Conservation (phyloP, 352 stramenopile genomes). For the Globisporangium cystogenes region DNA sequence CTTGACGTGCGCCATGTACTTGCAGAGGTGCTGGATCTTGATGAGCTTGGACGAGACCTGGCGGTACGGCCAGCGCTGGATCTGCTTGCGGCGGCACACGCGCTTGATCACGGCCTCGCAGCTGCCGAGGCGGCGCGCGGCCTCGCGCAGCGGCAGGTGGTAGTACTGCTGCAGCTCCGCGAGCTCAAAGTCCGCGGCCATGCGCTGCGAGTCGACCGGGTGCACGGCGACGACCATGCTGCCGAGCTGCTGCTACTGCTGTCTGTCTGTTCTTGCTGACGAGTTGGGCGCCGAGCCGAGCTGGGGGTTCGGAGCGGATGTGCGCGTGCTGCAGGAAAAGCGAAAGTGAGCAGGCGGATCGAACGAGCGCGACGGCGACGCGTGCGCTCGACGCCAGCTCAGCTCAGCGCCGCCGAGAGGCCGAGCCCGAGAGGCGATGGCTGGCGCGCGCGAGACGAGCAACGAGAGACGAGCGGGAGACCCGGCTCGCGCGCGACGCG, state of each 20-base stretch:
- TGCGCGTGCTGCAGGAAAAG: conserved; percentile 12
- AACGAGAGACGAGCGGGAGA: not conserved
- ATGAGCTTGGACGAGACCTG: conserved; percentile 82
- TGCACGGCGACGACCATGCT: conserved; percentile 9
- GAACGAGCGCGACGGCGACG: not conserved
- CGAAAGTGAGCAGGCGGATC: conserved; percentile 9
- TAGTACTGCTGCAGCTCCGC: conserved; percentile 83
- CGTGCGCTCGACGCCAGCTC: too few species aligned
- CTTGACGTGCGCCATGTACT: conserved; percentile 77
- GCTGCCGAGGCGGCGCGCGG: conserved; percentile 59
- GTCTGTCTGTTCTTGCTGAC: not conserved
- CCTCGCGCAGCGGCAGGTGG: conserved; percentile 75
- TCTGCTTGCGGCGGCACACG: conserved; percentile 72
- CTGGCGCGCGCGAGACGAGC: not conserved
- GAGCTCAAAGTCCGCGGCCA: conserved; percentile 72
- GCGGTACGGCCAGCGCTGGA: conserved; percentile 81
- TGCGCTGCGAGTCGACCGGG: conserved; percentile 18
- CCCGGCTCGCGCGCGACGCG: not conserved
- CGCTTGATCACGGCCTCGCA: conserved; percentile 83
- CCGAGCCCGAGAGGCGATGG: not conserved
- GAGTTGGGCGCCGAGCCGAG: not conserved
- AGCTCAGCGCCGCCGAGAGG: too few species aligned
- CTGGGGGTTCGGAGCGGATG: not conserved
- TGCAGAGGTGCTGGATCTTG: conserved; percentile 84
- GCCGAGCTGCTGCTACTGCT: too few species aligned